Evolutionary conservation across 2,329 filamentous ascomycete species (phyloP), one percentile per base, ranked within the genome.

Genomic region (Fusarium hostae): DNA sequence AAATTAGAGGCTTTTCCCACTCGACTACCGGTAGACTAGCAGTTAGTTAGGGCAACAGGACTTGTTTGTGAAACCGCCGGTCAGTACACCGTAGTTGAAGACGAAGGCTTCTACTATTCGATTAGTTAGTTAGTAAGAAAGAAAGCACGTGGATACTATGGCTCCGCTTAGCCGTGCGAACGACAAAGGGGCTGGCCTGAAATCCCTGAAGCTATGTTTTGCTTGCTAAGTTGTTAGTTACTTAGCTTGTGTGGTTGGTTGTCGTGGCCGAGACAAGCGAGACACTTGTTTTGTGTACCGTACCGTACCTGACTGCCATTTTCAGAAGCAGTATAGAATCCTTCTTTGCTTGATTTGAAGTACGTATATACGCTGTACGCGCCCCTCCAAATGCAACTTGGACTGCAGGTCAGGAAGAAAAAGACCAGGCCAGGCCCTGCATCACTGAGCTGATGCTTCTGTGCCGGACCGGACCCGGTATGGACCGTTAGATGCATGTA

Each of bases 391-490:
- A 58, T 57, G 40, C 22, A 45, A 35, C 22, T 48, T 45, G 47
- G 54, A 34, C 41, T 66, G 56, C 69, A 66, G 13, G 43, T 39
- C 45, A 62, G 37, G 40, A 45, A 55, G 41, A 37, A 66, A 70
- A 55, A 56, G 69, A 70, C 55, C 64, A 66, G 69, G 69, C 64
- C 56, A 69, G 69, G 57, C 64, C 69, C 54, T 71, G 57, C 41
- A 55, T 54, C 28, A 40, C 56, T 58, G 60, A 61, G 40, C 66
- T 56, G 56, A 59, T 63, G 41, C 60, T 69, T 39, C n/a, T 24
- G 32, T 47, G 58, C 72, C 72, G 70, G 72, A 50, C 70, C 72
- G 61, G 72, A 34, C 44, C 63, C 60, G 59, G 58, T 39, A 44
- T 30, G 41, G 28, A 63, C 34, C 24, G 11, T 60, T 35, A 44